A percentile compares a stretch with the other conserved stretches of the same genome.
Conservation (phyloP, 192 early-diverging fungal genomes). For the Phycomyces nitens region DNA sequence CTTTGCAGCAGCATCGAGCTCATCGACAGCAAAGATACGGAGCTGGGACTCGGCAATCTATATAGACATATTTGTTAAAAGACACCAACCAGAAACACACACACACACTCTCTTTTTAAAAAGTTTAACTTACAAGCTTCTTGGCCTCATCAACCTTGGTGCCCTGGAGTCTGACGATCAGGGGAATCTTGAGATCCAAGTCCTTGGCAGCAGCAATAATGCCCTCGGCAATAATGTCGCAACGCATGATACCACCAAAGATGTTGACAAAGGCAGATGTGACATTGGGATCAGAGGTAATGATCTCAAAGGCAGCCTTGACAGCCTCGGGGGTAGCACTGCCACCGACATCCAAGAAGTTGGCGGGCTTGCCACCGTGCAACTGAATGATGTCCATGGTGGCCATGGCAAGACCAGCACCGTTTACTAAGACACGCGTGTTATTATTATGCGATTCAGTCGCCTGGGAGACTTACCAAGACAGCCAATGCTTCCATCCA, state of each 20-base stretch:
- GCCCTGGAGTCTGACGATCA: slow-evolving; percentile 95
- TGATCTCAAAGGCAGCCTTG: slow-evolving; percentile 98
- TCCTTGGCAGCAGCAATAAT: slow-evolving; percentile 94
- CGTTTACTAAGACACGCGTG: slow-evolving; percentile 65
- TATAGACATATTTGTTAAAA: background rate
- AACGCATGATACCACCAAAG: slow-evolving; percentile 99
- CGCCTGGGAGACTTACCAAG: slow-evolving; percentile 57
- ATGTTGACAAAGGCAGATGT: slow-evolving; percentile 99
- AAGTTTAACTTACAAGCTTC: slow-evolving; percentile 26
- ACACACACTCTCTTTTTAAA: no score
- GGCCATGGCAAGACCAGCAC: slow-evolving; percentile 98
- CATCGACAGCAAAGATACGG: slow-evolving; percentile 89
- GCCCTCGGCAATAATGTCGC: slow-evolving; percentile 97
- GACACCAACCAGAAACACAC: no score
- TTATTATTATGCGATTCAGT: slow-evolving; percentile 1
- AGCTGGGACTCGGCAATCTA: slow-evolving; percentile 85
- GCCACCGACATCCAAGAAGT: slow-evolving; percentile 99
- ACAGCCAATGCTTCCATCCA: slow-evolving; percentile 97
- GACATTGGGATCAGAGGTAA: slow-evolving; percentile 93
- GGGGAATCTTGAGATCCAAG: slow-evolving; percentile 88
- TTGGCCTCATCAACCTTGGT: slow-evolving; percentile 48
- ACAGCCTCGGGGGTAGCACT: slow-evolving; percentile 93
- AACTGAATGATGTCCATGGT: slow-evolving; percentile 99
- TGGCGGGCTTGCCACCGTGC: slow-evolving; percentile 96
- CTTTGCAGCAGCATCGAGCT: slow-evolving; percentile 91